Base-by-base conservation (phyloP, 2,329 filamentous ascomycete genomes). In the Aaosphaeria arxii region DNA sequence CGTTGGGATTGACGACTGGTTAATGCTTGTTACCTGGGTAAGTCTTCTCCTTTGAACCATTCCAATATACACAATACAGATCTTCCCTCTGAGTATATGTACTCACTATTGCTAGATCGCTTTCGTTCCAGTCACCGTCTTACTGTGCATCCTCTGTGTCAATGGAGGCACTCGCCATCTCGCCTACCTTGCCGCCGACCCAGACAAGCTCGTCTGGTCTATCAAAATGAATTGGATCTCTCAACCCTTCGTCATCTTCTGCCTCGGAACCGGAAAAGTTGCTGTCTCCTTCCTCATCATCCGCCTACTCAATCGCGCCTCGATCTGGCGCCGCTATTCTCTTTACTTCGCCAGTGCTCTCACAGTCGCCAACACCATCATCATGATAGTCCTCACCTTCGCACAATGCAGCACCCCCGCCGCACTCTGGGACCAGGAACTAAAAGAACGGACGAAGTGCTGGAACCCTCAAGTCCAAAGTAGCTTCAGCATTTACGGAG, bases 1-100 rank as follows among this genome's bases (percentile, higher is more conserved):
- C 44, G 52, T 60, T 11, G 54, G 54, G 13, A 50, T 56, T 31
- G 57, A 60, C 43, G 57, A 60, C 39, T 58, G 54, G 54, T 46
- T 40, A 41, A 60, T 60, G 57, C 39, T 58, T 29, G 29, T 51
- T 33, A 56, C 55, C 40, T 54, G 52, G 53, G 57, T 58, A 55
- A 45, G 47, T 42, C 17, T 40, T 43, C 33, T 9, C n/a, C 7
- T 36, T n/a, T 36, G 2, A 9, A 36, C n/a, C 33, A 36, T 36
- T 36, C 33, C n/a, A 9, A 36, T n/a, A 24, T 24, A 24, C n/a
- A 9, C 33, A 36, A 9, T n/a, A 9, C n/a, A 9, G n/a, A 9
- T 39, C 39, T 30, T 30, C 11, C 38, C 31, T 46, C 45, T 30
- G 9, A 17, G 32, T 4, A 11, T n/a, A 32, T 42, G 11, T 29